These are phyloP conservation scores for Emericellopsis terricola DNA, from an alignment of 495 filamentous ascomycete species.

Conservation along the genomic window DNA sequence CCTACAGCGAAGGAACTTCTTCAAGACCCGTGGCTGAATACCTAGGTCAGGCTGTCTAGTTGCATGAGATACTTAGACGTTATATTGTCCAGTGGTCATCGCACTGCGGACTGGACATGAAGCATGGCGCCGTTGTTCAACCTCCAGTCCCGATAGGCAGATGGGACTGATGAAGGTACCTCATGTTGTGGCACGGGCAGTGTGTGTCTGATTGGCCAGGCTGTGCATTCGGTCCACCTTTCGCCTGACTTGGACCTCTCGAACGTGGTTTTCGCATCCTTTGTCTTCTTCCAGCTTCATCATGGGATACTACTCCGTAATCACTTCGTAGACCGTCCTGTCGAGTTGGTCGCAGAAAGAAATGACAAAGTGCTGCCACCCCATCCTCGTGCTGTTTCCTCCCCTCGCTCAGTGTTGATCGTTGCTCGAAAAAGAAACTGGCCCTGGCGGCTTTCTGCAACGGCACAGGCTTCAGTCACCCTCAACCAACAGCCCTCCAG, in stretches of 20 bases:
- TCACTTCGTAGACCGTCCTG: not conserved
- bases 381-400: not conserved
- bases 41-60: no score
- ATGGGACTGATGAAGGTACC: not conserved
- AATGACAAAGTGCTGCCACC: not conserved
- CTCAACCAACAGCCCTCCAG: no score
- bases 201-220: no score
- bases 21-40: constrained; percentile 10
- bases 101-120: not conserved
- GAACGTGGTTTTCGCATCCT: not conserved
- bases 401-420: not conserved
- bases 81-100: no score
- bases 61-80: no score
- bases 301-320: not conserved
- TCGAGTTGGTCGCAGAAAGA: not conserved
- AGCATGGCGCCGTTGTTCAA: not conserved
- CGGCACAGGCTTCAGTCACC: no score
- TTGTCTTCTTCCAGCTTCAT: not conserved
- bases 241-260: no score
- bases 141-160: not conserved
- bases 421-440: not conserved
- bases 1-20: constrained; percentile 15
- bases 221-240: no score
- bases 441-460: not conserved
- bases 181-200: no score